A percentile compares a stretch with the other conserved stretches of the same genome.
Conservation (phyloP, 2,329 filamentous ascomycete species). For the Cladophialophora psammophila region DNA sequence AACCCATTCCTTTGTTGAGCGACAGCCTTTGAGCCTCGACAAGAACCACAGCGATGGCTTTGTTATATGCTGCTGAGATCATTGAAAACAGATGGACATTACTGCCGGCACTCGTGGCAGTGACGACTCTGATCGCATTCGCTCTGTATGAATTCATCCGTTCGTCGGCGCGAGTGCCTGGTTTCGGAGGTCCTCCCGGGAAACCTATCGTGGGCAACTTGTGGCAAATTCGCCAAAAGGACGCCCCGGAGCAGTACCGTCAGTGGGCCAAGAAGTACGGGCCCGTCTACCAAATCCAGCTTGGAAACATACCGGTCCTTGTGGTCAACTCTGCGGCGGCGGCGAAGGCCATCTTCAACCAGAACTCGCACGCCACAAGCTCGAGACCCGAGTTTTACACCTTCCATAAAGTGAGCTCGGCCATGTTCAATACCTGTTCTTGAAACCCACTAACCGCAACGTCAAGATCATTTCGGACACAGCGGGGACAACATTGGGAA, state of each 20-base stretch:
- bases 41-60: neutral
- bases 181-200: conserved; percentile 58
- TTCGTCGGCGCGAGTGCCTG: conserved; percentile 51
- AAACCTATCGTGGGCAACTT: conserved; percentile 63
- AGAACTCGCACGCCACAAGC: conserved; percentile 61
- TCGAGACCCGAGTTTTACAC: conserved; percentile 66
- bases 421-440: neutral
- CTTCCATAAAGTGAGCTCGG: conserved; percentile 56
- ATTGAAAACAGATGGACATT: neutral
- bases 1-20: neutral
- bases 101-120: neutral
- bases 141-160: conserved; percentile 41
- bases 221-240: conserved; percentile 57
- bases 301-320: conserved; percentile 65
- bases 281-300: conserved; percentile 63
- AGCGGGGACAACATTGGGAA: conserved; percentile 71
- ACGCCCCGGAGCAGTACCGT: conserved; percentile 64
- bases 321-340: conserved; percentile 63
- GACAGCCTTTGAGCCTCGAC: neutral
- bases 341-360: conserved; percentile 59
- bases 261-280: conserved; percentile 60
- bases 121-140: neutral
- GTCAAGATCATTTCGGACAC: conserved; percentile 51
- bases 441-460: neutral
- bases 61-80: neutral